Base-by-base conservation (phyloP, 2,329 filamentous ascomycete genomes). In the Diaporthe caulivora region DNA sequence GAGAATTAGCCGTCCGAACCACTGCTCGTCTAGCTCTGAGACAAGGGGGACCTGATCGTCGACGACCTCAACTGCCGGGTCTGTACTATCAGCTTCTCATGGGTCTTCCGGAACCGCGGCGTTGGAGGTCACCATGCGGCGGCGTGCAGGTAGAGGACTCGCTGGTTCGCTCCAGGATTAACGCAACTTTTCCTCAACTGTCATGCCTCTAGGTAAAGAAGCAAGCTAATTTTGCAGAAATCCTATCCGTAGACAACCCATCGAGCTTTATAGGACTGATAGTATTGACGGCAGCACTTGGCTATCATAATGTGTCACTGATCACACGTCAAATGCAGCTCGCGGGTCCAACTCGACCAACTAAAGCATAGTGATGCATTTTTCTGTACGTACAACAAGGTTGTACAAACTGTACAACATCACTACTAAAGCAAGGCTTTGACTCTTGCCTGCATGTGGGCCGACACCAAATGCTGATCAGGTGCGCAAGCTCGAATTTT, bases 61-160 rank as follows among this genome's bases (percentile, higher is more conserved):
- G 62, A 65, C 26, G 11, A 65, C 60, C 2, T 51, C 29, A 17
- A 44, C 29, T 40, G 62, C 62, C 10, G 44, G 62, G 10, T 51
- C 62, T 26, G 44, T 21, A 21, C 26, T 40, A 1, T 53, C 62
- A 6, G 37, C 4, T 17, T 40, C 37, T 13, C 44, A 24, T 7
- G 49, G 42, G 11, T 26, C 44, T 29, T 51, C 42, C 21, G 60
- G 42, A 10, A 65, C 17, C 2, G 62, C 8, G 21, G 51, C 29
- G 8, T 65, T 65, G 44, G 44, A 51, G 21, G 44, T 65, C 31
- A 65, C 62, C 9, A 65, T 65, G 44, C 62, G 62, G 10, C 62
- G 44, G 9, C 29, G 26, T 51, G 60, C 42, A 8, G 60, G 42
- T 34, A 51, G 8, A 21, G 44, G 34, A 29, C 29, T 65, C 60